These are phyloP conservation scores for Cercospora brassicicola DNA, from an alignment of 2,329 filamentous ascomycete species.

Conservation along the genomic window DNA sequence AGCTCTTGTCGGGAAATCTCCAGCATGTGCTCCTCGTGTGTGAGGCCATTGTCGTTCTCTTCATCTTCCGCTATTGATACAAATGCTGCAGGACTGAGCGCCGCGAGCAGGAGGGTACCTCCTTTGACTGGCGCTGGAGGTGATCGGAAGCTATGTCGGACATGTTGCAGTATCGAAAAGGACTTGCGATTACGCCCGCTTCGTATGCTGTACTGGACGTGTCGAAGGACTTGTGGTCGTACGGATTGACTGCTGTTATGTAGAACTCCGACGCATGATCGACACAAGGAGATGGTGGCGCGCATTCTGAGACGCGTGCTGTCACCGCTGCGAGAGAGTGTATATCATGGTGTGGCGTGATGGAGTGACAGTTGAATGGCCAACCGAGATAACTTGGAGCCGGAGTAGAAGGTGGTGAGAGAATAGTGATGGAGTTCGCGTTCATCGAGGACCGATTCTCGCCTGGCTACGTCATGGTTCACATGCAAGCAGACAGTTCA, in stretches of 20 bases:
- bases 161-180: slow-evolving; percentile 32
- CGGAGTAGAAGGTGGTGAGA: background rate
- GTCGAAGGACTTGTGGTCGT: slow-evolving; percentile 36
- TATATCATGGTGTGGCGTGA: slow-evolving; percentile 7
- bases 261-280: slow-evolving; percentile 29
- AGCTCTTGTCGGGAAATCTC: slow-evolving; percentile 77
- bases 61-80: slow-evolving; percentile 57
- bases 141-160: slow-evolving; percentile 31
- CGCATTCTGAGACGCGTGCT: slow-evolving; percentile 31
- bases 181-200: slow-evolving; percentile 30
- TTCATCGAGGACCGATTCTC: background rate
- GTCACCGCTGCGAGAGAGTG: slow-evolving; percentile 10
- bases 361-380: background rate
- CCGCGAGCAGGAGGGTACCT: slow-evolving; percentile 42
- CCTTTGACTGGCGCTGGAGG: slow-evolving; percentile 41
- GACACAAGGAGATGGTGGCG: slow-evolving; percentile 30
- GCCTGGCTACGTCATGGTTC: slow-evolving; percentile 2
- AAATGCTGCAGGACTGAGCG: slow-evolving; percentile 59
- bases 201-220: slow-evolving; percentile 34
- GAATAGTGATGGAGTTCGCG: background rate
- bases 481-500: background rate
- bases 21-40: slow-evolving; percentile 83
- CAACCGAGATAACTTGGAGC: background rate
- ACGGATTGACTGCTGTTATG: slow-evolving; percentile 24
- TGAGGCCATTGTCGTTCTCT: slow-evolving; percentile 56